A percentile compares a stretch with the other conserved stretches of the same genome.
phyloP scores from a whole-genome alignment of 139 green algal species.

The Ettlia oleoabundans region DNA sequence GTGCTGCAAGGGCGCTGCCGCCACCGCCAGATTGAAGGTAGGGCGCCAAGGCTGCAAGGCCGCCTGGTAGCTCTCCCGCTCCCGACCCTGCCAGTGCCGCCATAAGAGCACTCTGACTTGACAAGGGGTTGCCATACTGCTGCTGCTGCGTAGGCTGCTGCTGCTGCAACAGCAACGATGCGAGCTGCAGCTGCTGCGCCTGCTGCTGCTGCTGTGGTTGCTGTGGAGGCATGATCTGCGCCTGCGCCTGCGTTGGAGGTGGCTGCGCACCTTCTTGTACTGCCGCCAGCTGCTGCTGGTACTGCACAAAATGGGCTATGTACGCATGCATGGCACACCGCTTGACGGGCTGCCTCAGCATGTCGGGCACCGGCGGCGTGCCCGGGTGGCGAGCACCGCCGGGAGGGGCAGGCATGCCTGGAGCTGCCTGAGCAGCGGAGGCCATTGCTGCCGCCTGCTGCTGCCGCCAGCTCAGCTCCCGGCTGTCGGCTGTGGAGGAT shows the following conservation, averaged over 20 bases:
- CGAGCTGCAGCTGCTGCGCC: not conserved
- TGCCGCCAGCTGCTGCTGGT: slow-evolving; percentile 40
- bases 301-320: slow-evolving; percentile 74
- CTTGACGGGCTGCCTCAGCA: slow-evolving; percentile 45
- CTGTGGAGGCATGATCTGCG: too few relatives aligned
- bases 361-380: not conserved
- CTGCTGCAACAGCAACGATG: not conserved
- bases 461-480: slow-evolving; percentile 3
- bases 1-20: not conserved
- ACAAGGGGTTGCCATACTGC: not conserved
- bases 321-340: slow-evolving; percentile 73
- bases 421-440: too few relatives aligned
- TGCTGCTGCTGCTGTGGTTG: not conserved
- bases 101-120: not conserved
- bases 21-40: not conserved
- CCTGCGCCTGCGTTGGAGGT: not conserved
- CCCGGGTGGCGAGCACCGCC: too few relatives aligned
- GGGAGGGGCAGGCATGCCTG: too few relatives aligned
- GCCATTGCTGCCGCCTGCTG: not conserved
- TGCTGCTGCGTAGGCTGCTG: not conserved
- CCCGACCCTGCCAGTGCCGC: not conserved
- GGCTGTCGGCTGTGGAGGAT: not conserved
- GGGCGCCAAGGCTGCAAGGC: slow-evolving; percentile 15
- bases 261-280: slow-evolving; percentile 23
- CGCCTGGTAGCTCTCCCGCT: not conserved